These are phyloP conservation scores for Saccharum officinarum DNA, from an alignment of 176 grass and related monocot genomes.

Conservation along the genomic window DNA sequence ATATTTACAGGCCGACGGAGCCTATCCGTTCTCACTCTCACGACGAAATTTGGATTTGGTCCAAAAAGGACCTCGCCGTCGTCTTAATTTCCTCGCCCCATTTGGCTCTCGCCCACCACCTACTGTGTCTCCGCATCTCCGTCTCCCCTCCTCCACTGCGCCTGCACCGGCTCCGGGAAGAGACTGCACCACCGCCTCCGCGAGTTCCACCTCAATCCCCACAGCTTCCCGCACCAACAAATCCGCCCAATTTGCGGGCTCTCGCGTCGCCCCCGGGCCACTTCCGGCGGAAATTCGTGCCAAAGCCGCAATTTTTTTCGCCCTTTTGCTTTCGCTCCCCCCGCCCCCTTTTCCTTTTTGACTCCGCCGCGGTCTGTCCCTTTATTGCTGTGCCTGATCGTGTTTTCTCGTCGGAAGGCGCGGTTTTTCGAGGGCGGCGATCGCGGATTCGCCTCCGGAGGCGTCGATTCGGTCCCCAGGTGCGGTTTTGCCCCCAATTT, in stretches of 20 bases:
- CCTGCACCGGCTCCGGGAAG: conserved; percentile 13
- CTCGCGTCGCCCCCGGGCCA: background rate
- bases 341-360: conserved; percentile 28
- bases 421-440: background rate
- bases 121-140: too few species aligned
- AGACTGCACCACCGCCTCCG: conserved; percentile 23
- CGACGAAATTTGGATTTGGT: conserved; percentile 43
- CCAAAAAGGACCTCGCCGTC: conserved; percentile 27
- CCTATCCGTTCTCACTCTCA: conserved; percentile 3
- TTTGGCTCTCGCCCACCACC: conserved; percentile 2
- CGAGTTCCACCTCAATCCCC: conserved; percentile 3
- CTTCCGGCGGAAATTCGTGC: conserved; percentile 34
- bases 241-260: conserved; percentile 21
- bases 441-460: conserved; percentile 39
- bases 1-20: conserved; percentile 33
- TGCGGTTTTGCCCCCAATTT: background rate
- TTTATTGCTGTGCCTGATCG: conserved; percentile 29
- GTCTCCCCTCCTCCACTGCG: background rate
- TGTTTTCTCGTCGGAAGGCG: conserved; percentile 9
- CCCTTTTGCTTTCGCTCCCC: conserved; percentile 35
- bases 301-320: conserved; percentile 31
- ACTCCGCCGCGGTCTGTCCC: conserved; percentile 13
- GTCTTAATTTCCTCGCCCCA: conserved; percentile 36
- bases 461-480: conserved; percentile 42
- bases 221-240: conserved; percentile 30